Evolutionary conservation across 495 filamentous ascomycete genomes (phyloP), one percentile per base, ranked within the genome.

Genomic region (Trichocladium uniseriatum): DNA sequence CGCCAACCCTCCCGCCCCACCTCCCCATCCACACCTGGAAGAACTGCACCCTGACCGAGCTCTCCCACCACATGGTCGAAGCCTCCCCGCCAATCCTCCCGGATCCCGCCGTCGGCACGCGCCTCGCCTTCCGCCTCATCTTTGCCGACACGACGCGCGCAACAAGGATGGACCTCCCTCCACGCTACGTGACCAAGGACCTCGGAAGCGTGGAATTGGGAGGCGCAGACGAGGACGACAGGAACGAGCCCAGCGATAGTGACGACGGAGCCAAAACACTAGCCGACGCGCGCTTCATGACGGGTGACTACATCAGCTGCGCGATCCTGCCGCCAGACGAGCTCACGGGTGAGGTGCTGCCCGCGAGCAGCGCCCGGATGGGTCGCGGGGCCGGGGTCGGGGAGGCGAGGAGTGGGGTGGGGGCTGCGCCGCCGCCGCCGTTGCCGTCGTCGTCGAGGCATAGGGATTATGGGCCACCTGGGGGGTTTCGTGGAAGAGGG

Each of bases 21-120:
- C 74, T 92, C 28, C 74, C 87, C 51, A 84, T 96, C 61, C 90
- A 95, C 76, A 91, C 89, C 57, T 95, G 88, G 87, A 77, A 77
- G 48, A 79, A 78, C 60, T 90, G 86, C 72, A 87, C 87, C 10
- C 79, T 98, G 14, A 72, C 75, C 57, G 89, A 96, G 68, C 82
- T 96, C 29, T 78, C 83, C 6, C 58, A 67, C 7, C 79, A 84
- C 59, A 82, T 95, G 16, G 62, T 63, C 28, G 55, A 57, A 20
- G 52, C 57, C 29, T 53, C 56, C 24, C 56, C 59, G 0, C 3
- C 43, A 5, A 63, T 90, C 47, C 79, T 95, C 19, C 86, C 90
- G n/a, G 57, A 73, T 43, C 87, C 85, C 0, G 76, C 79, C 18
- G 75, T 88, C 38, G 89, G 90, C 48, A 90, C 89, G 3, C 79